Percentiles rank a stretch among this genome's conserved stretches.
Conservation (phyloP, 2,329 filamentous ascomycete genomes). For the Paraphoma chrysanthemicola region DNA sequence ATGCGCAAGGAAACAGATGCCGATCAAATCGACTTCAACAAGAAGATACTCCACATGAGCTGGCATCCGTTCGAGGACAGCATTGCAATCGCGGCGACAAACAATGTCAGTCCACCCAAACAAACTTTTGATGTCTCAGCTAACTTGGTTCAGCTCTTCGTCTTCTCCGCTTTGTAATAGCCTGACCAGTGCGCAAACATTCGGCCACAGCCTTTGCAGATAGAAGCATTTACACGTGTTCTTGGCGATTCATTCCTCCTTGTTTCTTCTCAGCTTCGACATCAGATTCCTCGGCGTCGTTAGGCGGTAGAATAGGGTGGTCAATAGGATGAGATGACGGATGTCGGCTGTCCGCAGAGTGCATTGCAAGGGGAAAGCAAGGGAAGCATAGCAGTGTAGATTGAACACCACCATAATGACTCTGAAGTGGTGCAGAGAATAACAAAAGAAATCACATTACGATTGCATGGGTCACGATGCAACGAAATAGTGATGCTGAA, state of each 20-base stretch:
- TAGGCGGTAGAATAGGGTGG: constrained; percentile 38
- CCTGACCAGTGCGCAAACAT: constrained; percentile 28
- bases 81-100: constrained; percentile 98
- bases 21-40: constrained; percentile 99
- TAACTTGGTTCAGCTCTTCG: constrained; percentile 57
- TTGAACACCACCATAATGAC: constrained; percentile 40
- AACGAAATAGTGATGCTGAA: too few species aligned
- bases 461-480: neutral
- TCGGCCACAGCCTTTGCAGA: constrained; percentile 33
- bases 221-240: constrained; percentile 34
- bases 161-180: constrained; percentile 61
- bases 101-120: constrained; percentile 77
- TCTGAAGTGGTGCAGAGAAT: constrained; percentile 39
- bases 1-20: constrained; percentile 99
- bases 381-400: constrained; percentile 35
- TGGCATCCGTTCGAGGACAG: constrained; percentile 99
- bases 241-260: constrained; percentile 38
- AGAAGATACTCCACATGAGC: constrained; percentile 99
- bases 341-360: constrained; percentile 34
- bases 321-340: constrained; percentile 28
- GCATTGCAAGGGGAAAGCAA: constrained; percentile 26
- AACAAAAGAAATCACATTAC: constrained; percentile 33
- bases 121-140: neutral
- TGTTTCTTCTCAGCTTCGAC: constrained; percentile 36
- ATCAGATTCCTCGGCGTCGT: constrained; percentile 34